Base-by-base conservation (phyloP, 2,329 filamentous ascomycete species). In the Fusarium newnesense region DNA sequence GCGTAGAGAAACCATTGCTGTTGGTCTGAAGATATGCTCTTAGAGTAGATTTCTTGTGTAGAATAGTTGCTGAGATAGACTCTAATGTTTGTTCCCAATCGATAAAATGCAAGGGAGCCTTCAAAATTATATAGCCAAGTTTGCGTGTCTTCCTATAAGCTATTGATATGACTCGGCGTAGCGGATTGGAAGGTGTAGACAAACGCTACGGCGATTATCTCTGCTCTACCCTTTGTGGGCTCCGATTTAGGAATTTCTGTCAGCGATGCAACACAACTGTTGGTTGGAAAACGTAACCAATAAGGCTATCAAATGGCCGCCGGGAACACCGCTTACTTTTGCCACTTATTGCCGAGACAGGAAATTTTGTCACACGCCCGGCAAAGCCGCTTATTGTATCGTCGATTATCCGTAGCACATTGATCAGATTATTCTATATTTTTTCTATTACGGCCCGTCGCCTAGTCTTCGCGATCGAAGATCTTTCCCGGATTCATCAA, bases 401-500 rank as follows among this genome's bases (percentile, higher is more conserved):
- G n/a, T n/a, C n/a, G n/a, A n/a, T n/a, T n/a, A n/a, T n/a, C n/a
- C n/a, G n/a, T n/a, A n/a, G n/a, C n/a, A n/a, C n/a, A n/a, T n/a
- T n/a, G 32, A 28, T 16, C 50, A 53, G 7, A n/a, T 28, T 2
- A 37, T n/a, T 0, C 3, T n/a, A 0, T 11, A 2, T 12, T 24
- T 7, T 7, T 2, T 40, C 34, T 18, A 18, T 5, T n/a, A 0
- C 13, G 24, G 24, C 1, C 0, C 9, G 15, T 9, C 1, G 4
- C 10, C 15, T 37, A 18, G 19, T 40, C 24, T 28, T 2, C n/a
- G 0, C 24, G 47, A 16, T 66, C 60, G n/a, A 67, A 67, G 24
- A 97, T 95, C 85, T 97, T 97, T 3, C 94, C 94, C 0, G 95
- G 95, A 75, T 97, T 97, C 89, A 97, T 89, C 62, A 97, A 89